Conservation (phyloP, 2,329 filamentous ascomycete species). For the Fonsecaea pugnacius region DNA sequence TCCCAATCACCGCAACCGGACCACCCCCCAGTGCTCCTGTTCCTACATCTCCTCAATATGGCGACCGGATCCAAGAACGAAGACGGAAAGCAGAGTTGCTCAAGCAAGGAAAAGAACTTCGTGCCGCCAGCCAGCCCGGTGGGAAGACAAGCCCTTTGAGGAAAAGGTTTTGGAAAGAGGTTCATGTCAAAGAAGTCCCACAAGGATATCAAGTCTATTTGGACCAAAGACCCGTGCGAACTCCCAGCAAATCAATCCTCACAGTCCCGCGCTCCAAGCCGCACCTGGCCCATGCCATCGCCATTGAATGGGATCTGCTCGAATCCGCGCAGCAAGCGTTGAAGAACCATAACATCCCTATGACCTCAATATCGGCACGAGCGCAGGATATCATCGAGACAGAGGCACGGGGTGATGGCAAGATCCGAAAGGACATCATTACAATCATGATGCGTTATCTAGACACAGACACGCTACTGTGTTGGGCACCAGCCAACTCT, state of each 20-base stretch:
- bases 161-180: slow-evolving; percentile 89
- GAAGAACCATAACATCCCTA: slow-evolving; percentile 82
- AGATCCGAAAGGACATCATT: slow-evolving; percentile 67
- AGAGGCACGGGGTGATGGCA: slow-evolving; percentile 57
- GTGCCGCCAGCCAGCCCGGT: slow-evolving; percentile 41
- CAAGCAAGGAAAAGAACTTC: slow-evolving; percentile 51
- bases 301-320: slow-evolving; percentile 90
- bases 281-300: slow-evolving; percentile 81
- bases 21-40: slow-evolving; percentile 64
- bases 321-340: slow-evolving; percentile 80
- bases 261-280: slow-evolving; percentile 75
- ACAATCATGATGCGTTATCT: slow-evolving; percentile 79
- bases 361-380: slow-evolving; percentile 82
- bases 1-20: slow-evolving; percentile 63
- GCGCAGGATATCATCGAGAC: slow-evolving; percentile 78
- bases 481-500: slow-evolving; percentile 73
- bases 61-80: slow-evolving; percentile 54
- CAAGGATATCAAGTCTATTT: slow-evolving; percentile 70
- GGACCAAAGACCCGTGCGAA: slow-evolving; percentile 78
- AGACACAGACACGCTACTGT: slow-evolving; percentile 88
- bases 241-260: slow-evolving; percentile 73
- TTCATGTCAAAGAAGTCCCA: slow-evolving; percentile 67
- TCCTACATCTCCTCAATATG: slow-evolving; percentile 53
- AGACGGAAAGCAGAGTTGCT: slow-evolving; percentile 57
- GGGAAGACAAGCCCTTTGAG: slow-evolving; percentile 53